These are phyloP conservation scores for Mucor irregularis DNA, from an alignment of 371 early-diverging fungal genomes.

Conservation along the genomic window DNA sequence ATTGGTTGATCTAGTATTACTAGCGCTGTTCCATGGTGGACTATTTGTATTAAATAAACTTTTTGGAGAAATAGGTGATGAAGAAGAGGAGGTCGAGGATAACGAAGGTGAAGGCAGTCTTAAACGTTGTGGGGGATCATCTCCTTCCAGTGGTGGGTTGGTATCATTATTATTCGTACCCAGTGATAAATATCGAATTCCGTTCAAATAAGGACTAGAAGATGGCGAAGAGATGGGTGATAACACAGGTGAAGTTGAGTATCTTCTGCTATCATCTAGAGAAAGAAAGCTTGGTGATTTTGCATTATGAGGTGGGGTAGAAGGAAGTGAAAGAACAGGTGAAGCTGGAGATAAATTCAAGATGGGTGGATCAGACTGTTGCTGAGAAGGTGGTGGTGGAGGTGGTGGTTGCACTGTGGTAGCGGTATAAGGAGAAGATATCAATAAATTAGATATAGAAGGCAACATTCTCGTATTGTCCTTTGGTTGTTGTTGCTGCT, in stretches of 20 bases:
- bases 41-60: too few relatives aligned
- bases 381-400: neutral
- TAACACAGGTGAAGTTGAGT: conserved; percentile 13
- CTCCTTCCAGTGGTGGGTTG: conserved; percentile 17
- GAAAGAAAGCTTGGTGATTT: conserved; percentile 8
- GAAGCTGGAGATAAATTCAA: conserved; percentile 2
- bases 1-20: too few relatives aligned
- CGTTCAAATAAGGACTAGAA: too few relatives aligned
- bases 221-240: conserved; percentile 14
- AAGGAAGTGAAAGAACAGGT: conserved; percentile 4
- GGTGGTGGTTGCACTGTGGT: neutral
- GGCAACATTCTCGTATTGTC: conserved; percentile 19
- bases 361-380: conserved; percentile 11
- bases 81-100: neutral
- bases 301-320: neutral
- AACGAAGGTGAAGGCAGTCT: conserved; percentile 7
- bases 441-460: conserved; percentile 29
- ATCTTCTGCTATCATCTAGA: neutral
- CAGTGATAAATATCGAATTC: too few relatives aligned
- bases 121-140: conserved; percentile 20
- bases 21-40: too few relatives aligned
- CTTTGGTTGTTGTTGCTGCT: too few relatives aligned
- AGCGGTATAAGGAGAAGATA: conserved; percentile 5
- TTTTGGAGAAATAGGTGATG: conserved; percentile 1
- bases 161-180: neutral